Conservation (phyloP, 176 grass and related monocot genomes). For the Themeda triandra region DNA sequence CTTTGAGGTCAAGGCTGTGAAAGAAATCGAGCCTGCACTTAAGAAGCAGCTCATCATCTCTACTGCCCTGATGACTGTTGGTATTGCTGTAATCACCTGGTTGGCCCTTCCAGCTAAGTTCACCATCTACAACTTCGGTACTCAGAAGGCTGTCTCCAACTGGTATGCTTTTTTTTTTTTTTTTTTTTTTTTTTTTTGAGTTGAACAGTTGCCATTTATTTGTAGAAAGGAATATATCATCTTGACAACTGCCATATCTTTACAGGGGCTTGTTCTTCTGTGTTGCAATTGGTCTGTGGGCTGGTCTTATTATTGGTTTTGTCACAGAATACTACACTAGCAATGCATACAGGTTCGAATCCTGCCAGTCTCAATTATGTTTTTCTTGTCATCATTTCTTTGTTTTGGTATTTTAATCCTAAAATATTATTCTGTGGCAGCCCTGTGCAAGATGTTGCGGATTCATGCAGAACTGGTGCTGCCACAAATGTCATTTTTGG, state of each 20-base stretch:
- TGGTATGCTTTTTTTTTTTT: constrained; percentile 43
- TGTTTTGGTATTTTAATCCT: not conserved
- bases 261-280: constrained; percentile 88
- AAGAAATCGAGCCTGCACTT: constrained; percentile 80
- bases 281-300: constrained; percentile 84
- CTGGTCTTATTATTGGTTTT: constrained; percentile 87
- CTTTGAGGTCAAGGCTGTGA: constrained; percentile 78
- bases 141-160: constrained; percentile 77
- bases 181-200: not conserved
- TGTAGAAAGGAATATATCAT: constrained; percentile 4
- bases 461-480: constrained; percentile 91
- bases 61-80: constrained; percentile 74
- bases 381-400: not conserved
- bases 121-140: constrained; percentile 82
- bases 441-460: constrained; percentile 89
- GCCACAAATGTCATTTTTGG: constrained; percentile 93
- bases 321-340: constrained; percentile 91
- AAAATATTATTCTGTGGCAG: constrained; percentile 35
- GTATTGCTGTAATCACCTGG: constrained; percentile 79
- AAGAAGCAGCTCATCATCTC: constrained; percentile 90
- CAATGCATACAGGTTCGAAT: constrained; percentile 69
- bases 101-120: constrained; percentile 73
- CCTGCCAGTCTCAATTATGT: not conserved
- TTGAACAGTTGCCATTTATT: constrained; percentile 19
- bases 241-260: constrained; percentile 13